A percentile compares a stretch with the other conserved stretches of the same genome.
Conservation (phyloP, 2,329 filamentous ascomycete species). For the Sporothrix mexicana region DNA sequence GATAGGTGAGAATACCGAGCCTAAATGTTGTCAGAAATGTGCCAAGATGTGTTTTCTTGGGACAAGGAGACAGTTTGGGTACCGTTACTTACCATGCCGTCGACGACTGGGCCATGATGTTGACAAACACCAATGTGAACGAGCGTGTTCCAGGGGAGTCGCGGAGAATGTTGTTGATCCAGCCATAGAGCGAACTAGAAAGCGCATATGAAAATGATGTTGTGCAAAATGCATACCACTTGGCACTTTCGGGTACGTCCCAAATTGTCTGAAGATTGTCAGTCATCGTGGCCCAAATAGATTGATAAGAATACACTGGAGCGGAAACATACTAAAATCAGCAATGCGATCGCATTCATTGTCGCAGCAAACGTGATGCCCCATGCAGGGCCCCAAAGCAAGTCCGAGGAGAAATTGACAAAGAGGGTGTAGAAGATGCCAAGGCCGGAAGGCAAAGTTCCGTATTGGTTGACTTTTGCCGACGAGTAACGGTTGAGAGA, state of each 20-base stretch:
- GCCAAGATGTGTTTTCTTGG: conserved; percentile 9
- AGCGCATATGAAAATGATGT: conserved; percentile 57
- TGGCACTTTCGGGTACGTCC: conserved; percentile 60
- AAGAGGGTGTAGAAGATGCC: conserved; percentile 63
- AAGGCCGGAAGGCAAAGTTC: conserved; percentile 45
- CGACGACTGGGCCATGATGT: conserved; percentile 58
- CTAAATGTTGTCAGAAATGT: background rate
- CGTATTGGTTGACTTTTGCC: conserved; percentile 30
- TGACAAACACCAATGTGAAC: conserved; percentile 48
- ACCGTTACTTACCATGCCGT: conserved; percentile 53
- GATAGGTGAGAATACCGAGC: conserved; percentile 29
- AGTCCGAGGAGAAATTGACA: conserved; percentile 61
- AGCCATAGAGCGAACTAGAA: conserved; percentile 61
- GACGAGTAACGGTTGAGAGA: conserved; percentile 45
- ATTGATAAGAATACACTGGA: background rate
- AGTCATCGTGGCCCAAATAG: background rate
- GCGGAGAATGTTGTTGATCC: conserved; percentile 59
- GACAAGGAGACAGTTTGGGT: conserved; percentile 2
- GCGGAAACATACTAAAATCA: conserved; percentile 49
- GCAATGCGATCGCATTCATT: conserved; percentile 59
- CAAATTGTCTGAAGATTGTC: conserved; percentile 51
- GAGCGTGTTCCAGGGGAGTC: conserved; percentile 53
- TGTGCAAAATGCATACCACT: conserved; percentile 60
- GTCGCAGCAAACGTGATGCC: conserved; percentile 58
- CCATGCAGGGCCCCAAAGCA: conserved; percentile 58